Conservation (phyloP, 768 basidiomycete genomes). For the Lactarius evosmus region DNA sequence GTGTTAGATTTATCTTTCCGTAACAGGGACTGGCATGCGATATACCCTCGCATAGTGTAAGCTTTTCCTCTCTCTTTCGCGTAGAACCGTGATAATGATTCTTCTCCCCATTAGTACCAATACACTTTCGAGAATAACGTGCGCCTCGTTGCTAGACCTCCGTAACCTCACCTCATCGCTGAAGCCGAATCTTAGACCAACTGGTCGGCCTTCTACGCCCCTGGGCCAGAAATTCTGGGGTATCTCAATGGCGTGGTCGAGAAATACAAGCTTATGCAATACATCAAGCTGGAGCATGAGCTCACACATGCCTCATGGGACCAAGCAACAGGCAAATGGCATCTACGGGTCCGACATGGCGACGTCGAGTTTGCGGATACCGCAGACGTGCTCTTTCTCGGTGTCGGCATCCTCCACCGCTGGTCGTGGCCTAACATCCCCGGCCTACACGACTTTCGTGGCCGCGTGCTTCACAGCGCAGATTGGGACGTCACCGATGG, state of each 20-base stretch:
- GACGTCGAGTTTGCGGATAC: no score
- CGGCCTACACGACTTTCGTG: slow-evolving; percentile 54
- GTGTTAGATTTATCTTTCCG: neutral
- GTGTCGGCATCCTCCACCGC: no score
- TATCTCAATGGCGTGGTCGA: no score
- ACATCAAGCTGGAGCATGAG: no score
- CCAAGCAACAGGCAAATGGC: slow-evolving; percentile 12
- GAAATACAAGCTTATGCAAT: no score
- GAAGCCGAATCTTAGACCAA: slow-evolving; percentile 23
- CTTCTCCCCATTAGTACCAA: slow-evolving; percentile 12
- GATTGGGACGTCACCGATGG: slow-evolving; percentile 45
- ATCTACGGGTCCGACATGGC: slow-evolving; percentile 9
- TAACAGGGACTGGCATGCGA: slow-evolving; percentile 24
- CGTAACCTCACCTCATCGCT: slow-evolving; percentile 18
- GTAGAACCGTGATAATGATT: neutral
- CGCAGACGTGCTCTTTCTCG: no score
- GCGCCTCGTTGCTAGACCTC: neutral
- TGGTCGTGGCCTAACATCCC: no score
- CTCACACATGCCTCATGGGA: slow-evolving; percentile 16
- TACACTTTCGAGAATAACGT: slow-evolving; percentile 24
- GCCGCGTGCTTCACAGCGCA: slow-evolving; percentile 61
- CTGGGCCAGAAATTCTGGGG: no score
- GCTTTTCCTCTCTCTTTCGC: neutral
- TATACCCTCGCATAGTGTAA: slow-evolving; percentile 21
- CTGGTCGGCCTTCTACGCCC: no score